Evolutionary conservation across 176 grass and related monocot genomes (phyloP), one percentile per base, ranked within the genome.

Genomic region (Thalia dealbata): DNA sequence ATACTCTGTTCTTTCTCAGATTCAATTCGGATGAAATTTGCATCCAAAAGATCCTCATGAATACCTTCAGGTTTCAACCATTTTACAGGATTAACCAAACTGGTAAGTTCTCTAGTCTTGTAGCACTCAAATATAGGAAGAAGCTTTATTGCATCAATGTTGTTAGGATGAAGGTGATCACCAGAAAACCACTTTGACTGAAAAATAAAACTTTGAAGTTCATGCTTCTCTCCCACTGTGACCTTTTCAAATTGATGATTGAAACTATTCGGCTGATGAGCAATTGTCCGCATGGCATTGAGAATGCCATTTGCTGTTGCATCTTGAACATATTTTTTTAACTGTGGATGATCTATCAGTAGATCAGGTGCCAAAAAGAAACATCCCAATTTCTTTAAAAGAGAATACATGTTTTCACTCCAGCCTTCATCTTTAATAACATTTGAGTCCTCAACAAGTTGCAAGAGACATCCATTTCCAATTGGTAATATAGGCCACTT

Each of bases 121-220:
- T 86, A 96, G 70, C 89, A 96, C 83, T 96, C 89, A 90, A 96
- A 96, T 81, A 96, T 84, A 43, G 92, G 92, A 75, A 96, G 84
- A 52, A 78, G 78, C 65, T 64, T 92, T 61, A 96, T 92, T 83
- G 82, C 85, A 26, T 75, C 79, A 72, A 92, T 80, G 67, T 96
- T 84, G 24, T 61, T 84, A 45, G 83, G 70, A 72, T 46, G 79
- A 10, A 96, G 78, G 44, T 92, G 86, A 81, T 90, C 84, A 50
- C 84, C 67, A 73, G 86, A 86, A 96, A 92, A 96, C 89, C 92
- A 96, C 74, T 96, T 96, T 27, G 92, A 96, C 76, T 96, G 92
- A 72, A 96, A 90, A 88, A 96, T 90, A 70, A 80, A 96, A 90
- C 82, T 92, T 52, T 80, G 81, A 41, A 96, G 82, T 84, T 96